These are phyloP conservation scores for Amesomyces nigricolor DNA, from an alignment of 2,329 filamentous ascomycete species.

Conservation along the genomic window DNA sequence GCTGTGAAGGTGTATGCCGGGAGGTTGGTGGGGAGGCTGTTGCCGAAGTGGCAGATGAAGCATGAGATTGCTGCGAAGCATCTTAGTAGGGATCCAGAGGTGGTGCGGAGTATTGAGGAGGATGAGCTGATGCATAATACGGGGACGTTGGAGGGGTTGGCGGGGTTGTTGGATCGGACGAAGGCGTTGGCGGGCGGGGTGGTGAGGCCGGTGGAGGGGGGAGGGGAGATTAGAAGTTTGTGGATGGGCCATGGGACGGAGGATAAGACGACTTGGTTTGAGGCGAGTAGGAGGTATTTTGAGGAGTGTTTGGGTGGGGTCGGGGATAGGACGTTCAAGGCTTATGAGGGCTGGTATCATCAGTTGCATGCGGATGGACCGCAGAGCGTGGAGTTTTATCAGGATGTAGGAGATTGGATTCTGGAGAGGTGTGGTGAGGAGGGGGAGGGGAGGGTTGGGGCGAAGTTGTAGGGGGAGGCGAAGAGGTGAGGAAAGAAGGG, in stretches of 20 bases:
- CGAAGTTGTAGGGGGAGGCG: slow-evolving; percentile 13
- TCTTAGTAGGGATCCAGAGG: slow-evolving; percentile 61
- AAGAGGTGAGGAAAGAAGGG: no score
- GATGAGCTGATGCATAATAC: slow-evolving; percentile 75
- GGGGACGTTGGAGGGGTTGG: slow-evolving; percentile 76
- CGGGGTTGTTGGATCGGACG: slow-evolving; percentile 71
- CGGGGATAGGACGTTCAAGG: slow-evolving; percentile 63
- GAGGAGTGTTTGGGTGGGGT: slow-evolving; percentile 46
- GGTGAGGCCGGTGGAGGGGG: slow-evolving; percentile 35
- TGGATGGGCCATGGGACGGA: slow-evolving; percentile 72
- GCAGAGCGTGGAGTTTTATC: slow-evolving; percentile 48
- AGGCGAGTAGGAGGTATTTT: slow-evolving; percentile 59
- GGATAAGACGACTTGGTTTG: slow-evolving; percentile 64
- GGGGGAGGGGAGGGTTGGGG: slow-evolving; percentile 7
- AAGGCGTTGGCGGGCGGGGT: slow-evolving; percentile 52
- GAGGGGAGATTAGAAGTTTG: slow-evolving; percentile 53
- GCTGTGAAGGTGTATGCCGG: slow-evolving; percentile 59
- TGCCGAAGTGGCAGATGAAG: slow-evolving; percentile 63
- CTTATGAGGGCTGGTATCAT: slow-evolving; percentile 75
- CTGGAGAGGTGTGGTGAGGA: slow-evolving; percentile 39
- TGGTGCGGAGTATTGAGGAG: slow-evolving; percentile 53
- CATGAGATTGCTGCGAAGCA: slow-evolving; percentile 59
- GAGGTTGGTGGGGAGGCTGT: slow-evolving; percentile 58
- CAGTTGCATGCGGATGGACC: slow-evolving; percentile 58
- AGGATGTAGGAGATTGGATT: slow-evolving; percentile 63